Conservation (phyloP, 768 basidiomycete species). For the Mycena crocata region DNA sequence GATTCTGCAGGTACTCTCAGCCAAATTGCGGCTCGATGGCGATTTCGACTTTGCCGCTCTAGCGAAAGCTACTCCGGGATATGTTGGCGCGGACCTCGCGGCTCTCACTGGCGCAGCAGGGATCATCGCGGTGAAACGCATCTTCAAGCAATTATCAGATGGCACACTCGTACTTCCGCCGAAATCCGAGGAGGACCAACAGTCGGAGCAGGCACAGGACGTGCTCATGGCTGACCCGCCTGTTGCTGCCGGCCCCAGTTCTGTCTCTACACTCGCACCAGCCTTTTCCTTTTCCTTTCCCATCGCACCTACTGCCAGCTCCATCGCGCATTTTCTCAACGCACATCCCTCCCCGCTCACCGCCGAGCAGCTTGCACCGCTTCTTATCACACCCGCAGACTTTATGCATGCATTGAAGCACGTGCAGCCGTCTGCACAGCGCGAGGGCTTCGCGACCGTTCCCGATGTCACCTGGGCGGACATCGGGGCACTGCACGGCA, state of each 20-base stretch:
- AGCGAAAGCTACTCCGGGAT: slow-evolving; percentile 95
- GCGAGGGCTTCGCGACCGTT: slow-evolving; percentile 97
- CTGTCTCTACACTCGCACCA: slow-evolving; percentile 28
- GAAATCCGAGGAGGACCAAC: slow-evolving; percentile 14
- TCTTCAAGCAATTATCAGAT: slow-evolving; percentile 85
- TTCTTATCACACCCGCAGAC: slow-evolving; percentile 85
- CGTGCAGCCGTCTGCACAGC: slow-evolving; percentile 95
- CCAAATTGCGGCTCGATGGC: slow-evolving; percentile 86
- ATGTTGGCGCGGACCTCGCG: slow-evolving; percentile 94
- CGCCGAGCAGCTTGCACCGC: slow-evolving; percentile 78
- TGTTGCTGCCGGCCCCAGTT: slow-evolving; percentile 38
- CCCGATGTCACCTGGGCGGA: slow-evolving; percentile 97
- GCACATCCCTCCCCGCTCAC: slow-evolving; percentile 88
- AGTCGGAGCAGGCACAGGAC: slow-evolving; percentile 41
- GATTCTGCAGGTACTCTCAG: slow-evolving; percentile 87
- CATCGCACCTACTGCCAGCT: slow-evolving; percentile 56
- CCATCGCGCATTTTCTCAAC: slow-evolving; percentile 91
- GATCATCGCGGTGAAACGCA: slow-evolving; percentile 95
- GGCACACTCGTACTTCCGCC: slow-evolving; percentile 67
- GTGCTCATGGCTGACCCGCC: slow-evolving; percentile 59
- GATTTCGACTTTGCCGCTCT: slow-evolving; percentile 88
- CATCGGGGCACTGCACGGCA: slow-evolving; percentile 89
- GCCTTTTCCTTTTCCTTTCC: slow-evolving; percentile 31
- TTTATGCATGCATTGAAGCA: slow-evolving; percentile 86
- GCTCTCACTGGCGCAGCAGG: slow-evolving; percentile 94